Conservation (phyloP, 2,329 filamentous ascomycete genomes). For the Trichoderma koningii region DNA sequence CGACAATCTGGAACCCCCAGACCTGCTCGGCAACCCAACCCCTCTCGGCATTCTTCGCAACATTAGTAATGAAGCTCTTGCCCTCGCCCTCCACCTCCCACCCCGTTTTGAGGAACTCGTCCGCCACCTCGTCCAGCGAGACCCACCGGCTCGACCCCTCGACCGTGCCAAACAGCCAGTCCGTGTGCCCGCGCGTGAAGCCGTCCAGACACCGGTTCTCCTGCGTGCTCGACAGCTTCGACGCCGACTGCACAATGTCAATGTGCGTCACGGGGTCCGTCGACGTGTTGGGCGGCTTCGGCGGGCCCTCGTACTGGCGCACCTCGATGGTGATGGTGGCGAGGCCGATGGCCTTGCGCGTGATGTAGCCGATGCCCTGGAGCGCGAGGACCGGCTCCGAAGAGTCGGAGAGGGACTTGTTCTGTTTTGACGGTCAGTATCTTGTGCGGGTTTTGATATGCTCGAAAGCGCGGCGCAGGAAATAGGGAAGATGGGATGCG, state of each 20-base stretch:
- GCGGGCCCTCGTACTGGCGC: constrained; percentile 54
- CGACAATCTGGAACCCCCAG: constrained; percentile 61
- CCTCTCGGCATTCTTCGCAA: constrained; percentile 55
- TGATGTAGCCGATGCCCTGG: constrained; percentile 71
- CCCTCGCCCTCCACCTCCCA: constrained; percentile 64
- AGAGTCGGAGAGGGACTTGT: constrained; percentile 71
- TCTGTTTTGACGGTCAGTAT: constrained; percentile 51
- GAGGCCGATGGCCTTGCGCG: constrained; percentile 69
- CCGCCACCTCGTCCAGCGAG: constrained; percentile 49
- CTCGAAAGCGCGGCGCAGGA: too few species aligned
- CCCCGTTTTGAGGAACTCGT: constrained; percentile 57
- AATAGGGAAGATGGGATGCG: too few species aligned
- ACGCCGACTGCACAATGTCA: constrained; percentile 73
- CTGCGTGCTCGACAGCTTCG: constrained; percentile 66
- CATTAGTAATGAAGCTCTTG: constrained; percentile 65
- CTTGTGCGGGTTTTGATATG: not conserved
- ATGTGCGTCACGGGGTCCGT: constrained; percentile 58
- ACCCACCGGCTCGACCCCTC: constrained; percentile 60
- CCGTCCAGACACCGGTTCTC: constrained; percentile 59
- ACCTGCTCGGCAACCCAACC: constrained; percentile 60
- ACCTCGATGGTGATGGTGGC: constrained; percentile 69
- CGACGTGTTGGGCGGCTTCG: constrained; percentile 44
- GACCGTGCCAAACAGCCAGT: constrained; percentile 78
- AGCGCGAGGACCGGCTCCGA: constrained; percentile 69
- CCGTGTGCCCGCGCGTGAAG: constrained; percentile 63